These are phyloP conservation scores for Protomyces pachydermus DNA, from an alignment of 1,139 yeast species.

Conservation along the genomic window DNA sequence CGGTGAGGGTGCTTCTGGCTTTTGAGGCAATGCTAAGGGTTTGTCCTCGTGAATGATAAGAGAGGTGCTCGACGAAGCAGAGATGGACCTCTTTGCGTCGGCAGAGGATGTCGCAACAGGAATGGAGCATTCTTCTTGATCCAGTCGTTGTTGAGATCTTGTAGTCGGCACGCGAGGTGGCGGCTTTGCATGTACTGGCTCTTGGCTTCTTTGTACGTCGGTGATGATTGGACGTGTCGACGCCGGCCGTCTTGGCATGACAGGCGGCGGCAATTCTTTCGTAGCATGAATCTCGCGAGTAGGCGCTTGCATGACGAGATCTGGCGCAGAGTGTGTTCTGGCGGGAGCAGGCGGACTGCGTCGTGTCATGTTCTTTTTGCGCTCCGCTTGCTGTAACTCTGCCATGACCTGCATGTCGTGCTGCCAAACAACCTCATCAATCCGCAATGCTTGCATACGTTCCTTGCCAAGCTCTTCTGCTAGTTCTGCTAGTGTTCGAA, in stretches of 20 bases:
- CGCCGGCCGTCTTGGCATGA: not conserved
- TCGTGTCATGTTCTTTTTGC: not conserved
- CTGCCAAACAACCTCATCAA: conserved; percentile 67
- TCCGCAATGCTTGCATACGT: conserved; percentile 70
- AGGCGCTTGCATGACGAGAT: not conserved
- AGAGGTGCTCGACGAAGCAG: not conserved
- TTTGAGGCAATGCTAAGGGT: not conserved
- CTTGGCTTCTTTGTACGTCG: not conserved
- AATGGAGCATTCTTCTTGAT: not conserved
- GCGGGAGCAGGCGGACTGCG: not conserved
- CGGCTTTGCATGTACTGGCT: not conserved
- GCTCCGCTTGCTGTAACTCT: not conserved
- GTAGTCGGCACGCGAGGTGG: not conserved
- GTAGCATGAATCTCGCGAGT: not conserved
- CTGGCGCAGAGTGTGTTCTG: not conserved
- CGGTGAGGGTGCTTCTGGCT: not conserved
- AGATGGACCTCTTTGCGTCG: not conserved
- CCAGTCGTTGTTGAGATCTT: not conserved
- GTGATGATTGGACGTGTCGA: not conserved
- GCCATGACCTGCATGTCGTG: conserved; percentile 42
- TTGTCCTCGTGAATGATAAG: not conserved
- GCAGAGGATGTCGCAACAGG: not conserved
- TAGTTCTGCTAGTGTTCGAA: conserved; percentile 57
- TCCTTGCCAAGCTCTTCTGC: conserved; percentile 47
- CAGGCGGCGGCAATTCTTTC: not conserved